phyloP scores from a whole-genome alignment of 495 filamentous ascomycete species.

The Venustampulla echinocandica region DNA sequence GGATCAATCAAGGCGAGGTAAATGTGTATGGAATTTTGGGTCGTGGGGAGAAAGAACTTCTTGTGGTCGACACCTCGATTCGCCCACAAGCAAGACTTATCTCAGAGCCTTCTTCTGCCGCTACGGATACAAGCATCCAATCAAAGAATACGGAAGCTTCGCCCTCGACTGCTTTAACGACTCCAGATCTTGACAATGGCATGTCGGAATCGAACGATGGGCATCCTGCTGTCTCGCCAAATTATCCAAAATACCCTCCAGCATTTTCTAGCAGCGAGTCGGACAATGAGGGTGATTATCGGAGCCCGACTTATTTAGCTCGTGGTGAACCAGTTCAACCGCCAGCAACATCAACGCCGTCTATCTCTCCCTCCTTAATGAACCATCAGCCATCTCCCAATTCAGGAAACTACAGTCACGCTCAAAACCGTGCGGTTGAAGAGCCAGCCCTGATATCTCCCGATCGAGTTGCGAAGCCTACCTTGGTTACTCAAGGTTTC shows the following conservation, averaged over 20 bases:
- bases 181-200: neutral
- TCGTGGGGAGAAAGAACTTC: constrained; percentile 53
- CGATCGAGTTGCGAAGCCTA: neutral
- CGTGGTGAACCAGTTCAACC: neutral
- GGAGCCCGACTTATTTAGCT: neutral
- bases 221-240: neutral
- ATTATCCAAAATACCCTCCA: neutral
- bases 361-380: neutral
- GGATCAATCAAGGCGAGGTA: constrained; percentile 57
- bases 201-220: neutral
- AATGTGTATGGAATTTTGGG: constrained; percentile 61
- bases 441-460: no score
- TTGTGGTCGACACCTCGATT: constrained; percentile 50
- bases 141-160: neutral
- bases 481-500: neutral
- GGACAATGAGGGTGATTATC: neutral
- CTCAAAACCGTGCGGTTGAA: no score
- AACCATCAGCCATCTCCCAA: no score
- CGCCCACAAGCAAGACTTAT: constrained; percentile 20
- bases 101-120: constrained; percentile 9
- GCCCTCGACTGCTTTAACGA: neutral
- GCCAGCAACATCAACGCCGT: neutral
- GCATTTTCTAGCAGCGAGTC: neutral
- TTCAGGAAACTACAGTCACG: no score
- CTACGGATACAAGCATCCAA: neutral